Evolutionary conservation across 139 green algal genomes (phyloP), one percentile per base, ranked within the genome.

Genomic region (Penium margaritaceum): DNA sequence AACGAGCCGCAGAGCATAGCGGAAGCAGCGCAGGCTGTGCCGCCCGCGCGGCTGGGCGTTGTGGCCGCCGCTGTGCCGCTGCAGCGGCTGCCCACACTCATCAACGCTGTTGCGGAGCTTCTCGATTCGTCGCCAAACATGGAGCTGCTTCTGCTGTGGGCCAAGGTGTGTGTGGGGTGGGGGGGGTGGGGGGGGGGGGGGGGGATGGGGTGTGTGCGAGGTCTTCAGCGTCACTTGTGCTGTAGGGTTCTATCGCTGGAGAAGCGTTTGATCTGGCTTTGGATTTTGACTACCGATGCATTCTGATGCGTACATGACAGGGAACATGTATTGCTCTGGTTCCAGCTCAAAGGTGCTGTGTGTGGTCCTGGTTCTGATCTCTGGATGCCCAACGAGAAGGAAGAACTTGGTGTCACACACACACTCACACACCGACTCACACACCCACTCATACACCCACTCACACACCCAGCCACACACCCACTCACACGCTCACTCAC

Each of bases 91-190:
- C 21, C 21, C 36, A 36, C n/a, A 7, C 54, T 82, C 21, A 7
- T 82, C 1, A 21, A 5, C 5, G 47, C 58, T 9, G 39, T 82
- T 19, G 75, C 75, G 7, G 36, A 79, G 15, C 15, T 41, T 12
- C 46, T 82, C 14, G 69, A 63, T 2, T 17, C 24, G 32, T 73
- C 54, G 30, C 55, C 75, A 12, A 32, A 82, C 15, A 3, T 79
- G 30, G 75, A 82, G 35, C 74, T 60, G 6, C 21, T 79, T 38
- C 51, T 82, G 35, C 35, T 21, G 30, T 82, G 75, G 75, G 74
- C 60, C 32, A 37, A 73, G 72, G 72, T 78, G 33, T 21, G 34
- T 27, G 35, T 17, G 3, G 17, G n/a, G 0, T 15, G 21, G 6
- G 24, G 19, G 29, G 38, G 4, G 21, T 17, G 15, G 9, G 34